Base-by-base conservation (phyloP, 2,329 filamentous ascomycete genomes). In the Esteya vermicola region DNA sequence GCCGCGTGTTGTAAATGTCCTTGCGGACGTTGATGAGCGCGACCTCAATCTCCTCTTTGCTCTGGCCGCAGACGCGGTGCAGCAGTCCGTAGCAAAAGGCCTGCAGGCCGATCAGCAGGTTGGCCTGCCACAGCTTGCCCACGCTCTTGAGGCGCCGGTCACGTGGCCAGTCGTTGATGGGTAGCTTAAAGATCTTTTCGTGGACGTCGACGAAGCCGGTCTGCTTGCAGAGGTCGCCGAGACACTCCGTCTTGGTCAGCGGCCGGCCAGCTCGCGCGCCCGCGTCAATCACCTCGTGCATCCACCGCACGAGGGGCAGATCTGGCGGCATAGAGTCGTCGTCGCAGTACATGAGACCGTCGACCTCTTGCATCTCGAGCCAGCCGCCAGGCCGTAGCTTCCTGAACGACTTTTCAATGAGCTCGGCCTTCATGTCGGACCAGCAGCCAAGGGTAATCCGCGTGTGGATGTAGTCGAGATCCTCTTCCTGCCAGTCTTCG, bases 381-480 rank as follows among this genome's bases (percentile, higher is more conserved):
- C 65, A 75, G 33, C 70, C 69, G 25, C 69, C 70, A 0, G 69
- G 69, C 12, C 55, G 53, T 1, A 74, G 56, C 30, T 62, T 56
- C n/a, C 58, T 54, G 43, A 67, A 71, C 5, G 68, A 66, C 44
- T 68, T 67, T 25, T 57, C 54, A 41, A 80, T 68, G 18, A 74
- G 57, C 36, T 72, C 59, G 1, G 50, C 49, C 39, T 65, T 60
- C 49, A 68, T 68, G 40, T 64, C 57, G 7, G 57, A 54, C 63
- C 68, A 73, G 47, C 65, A 69, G 18, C 65, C 68, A 9, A 63
- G 51, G 0, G 67, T 68, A 27, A 62, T 54, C 31, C 70, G 64
- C 1, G 64, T 65, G 50, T 75, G 70, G 33, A 74, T 65, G 47
- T 68, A 72, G 48, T 74, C 69, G 42, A 72, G 66, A 2, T 65